These are phyloP conservation scores for Eucalyptus pumila DNA, from an alignment of 345 rosid species.

Conservation along the genomic window DNA sequence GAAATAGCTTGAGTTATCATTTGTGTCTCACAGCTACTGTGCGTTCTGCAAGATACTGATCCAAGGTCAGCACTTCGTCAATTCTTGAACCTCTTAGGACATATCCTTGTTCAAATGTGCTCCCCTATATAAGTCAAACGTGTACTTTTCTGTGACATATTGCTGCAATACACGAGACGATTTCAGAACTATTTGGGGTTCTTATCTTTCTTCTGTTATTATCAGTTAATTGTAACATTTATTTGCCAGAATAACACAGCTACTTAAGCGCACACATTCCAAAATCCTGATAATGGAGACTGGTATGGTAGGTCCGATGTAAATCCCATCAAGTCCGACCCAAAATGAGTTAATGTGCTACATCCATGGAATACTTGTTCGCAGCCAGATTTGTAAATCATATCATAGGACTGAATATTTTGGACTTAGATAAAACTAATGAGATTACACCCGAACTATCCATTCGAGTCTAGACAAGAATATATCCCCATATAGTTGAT, in stretches of 20 bases:
- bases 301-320: not conserved
- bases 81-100: not conserved
- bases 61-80: not conserved
- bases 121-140: not conserved
- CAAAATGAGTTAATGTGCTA: not conserved
- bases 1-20: conserved; percentile 32
- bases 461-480: not conserved
- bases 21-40: not conserved
- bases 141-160: not conserved
- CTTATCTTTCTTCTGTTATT: not conserved
- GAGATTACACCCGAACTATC: too few species aligned
- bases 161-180: not conserved
- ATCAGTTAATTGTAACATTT: not conserved
- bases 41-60: not conserved
- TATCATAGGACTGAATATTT: not conserved
- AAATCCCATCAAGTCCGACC: not conserved
- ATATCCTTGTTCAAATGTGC: not conserved
- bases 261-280: not conserved
- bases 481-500: not conserved
- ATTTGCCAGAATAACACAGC: not conserved
- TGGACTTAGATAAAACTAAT: not conserved
- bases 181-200: not conserved
- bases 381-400: not conserved
- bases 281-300: not conserved
- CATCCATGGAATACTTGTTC: not conserved